Conservation (phyloP, 2,329 filamentous ascomycete genomes). For the Fusarium sp. region DNA sequence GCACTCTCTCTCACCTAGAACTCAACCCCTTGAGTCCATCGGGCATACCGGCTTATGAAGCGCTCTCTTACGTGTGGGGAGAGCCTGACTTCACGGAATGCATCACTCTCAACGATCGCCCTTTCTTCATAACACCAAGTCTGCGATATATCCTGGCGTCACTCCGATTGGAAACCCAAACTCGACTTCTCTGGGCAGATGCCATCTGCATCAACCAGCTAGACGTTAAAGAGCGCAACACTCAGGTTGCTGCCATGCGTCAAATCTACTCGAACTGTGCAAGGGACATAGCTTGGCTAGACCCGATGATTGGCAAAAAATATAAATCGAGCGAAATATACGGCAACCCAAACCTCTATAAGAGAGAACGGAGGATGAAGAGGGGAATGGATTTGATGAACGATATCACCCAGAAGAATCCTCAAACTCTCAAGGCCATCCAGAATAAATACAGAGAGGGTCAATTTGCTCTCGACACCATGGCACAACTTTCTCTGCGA, state of each 20-base stretch:
- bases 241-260: constrained; percentile 26
- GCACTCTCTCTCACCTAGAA: background rate
- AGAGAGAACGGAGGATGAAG: background rate
- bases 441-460: background rate
- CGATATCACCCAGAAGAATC: background rate
- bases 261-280: constrained; percentile 26
- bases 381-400: constrained; percentile 10
- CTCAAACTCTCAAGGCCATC: constrained; percentile 3
- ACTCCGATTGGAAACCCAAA: fast-evolving
- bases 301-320: background rate
- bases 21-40: background rate
- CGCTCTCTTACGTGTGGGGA: constrained; percentile 37
- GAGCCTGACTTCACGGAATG: background rate
- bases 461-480: fast-evolving
- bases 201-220: constrained; percentile 38
- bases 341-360: fast-evolving
- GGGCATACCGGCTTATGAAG: constrained; percentile 18
- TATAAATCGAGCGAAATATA: background rate
- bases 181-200: constrained; percentile 26
- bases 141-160: background rate
- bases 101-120: constrained; percentile 9
- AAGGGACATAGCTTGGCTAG: constrained; percentile 32
- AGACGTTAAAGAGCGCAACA: constrained; percentile 13
- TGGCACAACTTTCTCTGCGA: fast-evolving
- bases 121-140: constrained; percentile 17